These are phyloP conservation scores for Trametes punicea DNA, from an alignment of 768 basidiomycete genomes.

Conservation along the genomic window DNA sequence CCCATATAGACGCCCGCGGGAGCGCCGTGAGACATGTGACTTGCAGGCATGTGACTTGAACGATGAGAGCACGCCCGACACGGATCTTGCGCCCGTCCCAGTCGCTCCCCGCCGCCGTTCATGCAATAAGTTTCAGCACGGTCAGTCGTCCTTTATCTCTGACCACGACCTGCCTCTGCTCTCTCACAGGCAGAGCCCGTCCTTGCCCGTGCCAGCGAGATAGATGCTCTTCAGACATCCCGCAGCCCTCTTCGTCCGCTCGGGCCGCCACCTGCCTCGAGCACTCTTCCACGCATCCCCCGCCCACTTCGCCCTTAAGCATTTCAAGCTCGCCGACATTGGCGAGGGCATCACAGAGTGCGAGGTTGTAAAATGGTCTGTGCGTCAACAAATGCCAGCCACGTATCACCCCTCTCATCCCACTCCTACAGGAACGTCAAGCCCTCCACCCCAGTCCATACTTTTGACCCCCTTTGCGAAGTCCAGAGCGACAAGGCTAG, in stretches of 20 bases:
- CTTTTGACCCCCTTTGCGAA: slow-evolving; percentile 76
- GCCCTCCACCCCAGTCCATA: slow-evolving; percentile 45
- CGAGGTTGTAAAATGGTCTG: slow-evolving; percentile 78
- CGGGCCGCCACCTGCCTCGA: slow-evolving; percentile 6
- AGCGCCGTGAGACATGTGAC: background rate
- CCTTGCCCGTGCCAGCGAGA: background rate
- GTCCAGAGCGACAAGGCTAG: slow-evolving; percentile 90
- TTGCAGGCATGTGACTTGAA: background rate
- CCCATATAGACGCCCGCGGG: background rate
- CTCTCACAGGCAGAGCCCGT: background rate
- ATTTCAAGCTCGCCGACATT: slow-evolving; percentile 80
- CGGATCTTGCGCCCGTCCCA: slow-evolving; percentile 5
- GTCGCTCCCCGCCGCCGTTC: background rate
- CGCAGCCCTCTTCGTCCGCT: background rate
- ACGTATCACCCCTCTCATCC: background rate
- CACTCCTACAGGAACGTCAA: slow-evolving; percentile 55
- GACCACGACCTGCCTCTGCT: background rate
- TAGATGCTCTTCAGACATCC: slow-evolving; percentile 12
- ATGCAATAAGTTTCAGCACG: slow-evolving; percentile 1
- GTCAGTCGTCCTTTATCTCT: background rate
- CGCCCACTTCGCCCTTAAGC: slow-evolving; percentile 39
- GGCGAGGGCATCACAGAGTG: slow-evolving; percentile 92
- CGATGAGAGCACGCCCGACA: background rate
- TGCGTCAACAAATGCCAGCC: background rate
- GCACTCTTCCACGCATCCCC: slow-evolving; percentile 37